Conservation (phyloP, 495 filamentous ascomycete species). For the Aspergillus wentii region DNA sequence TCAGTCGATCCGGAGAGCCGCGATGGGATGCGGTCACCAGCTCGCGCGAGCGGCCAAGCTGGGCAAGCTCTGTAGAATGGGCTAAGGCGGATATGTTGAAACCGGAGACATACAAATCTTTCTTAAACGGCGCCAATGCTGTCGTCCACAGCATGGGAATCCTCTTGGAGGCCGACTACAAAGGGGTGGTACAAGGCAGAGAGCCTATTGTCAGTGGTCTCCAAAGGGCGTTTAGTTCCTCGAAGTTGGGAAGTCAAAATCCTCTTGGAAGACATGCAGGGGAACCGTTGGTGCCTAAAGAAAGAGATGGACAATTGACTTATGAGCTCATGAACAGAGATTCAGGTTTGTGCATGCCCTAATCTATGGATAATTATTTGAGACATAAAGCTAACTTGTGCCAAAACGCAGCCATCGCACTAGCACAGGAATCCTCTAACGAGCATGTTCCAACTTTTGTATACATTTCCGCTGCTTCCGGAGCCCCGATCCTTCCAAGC, state of each 20-base stretch:
- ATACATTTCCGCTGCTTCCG: conserved; percentile 84
- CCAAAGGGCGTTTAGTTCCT: conserved; percentile 66
- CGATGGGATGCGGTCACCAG: conserved; percentile 75
- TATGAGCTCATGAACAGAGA: conserved; percentile 99
- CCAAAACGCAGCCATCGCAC: conserved; percentile 50
- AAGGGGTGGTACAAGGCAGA: conserved; percentile 76
- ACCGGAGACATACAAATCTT: conserved; percentile 67
- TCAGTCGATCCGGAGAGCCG: conserved; percentile 83
- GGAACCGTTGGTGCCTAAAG: conserved; percentile 56
- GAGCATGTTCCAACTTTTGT: conserved; percentile 66
- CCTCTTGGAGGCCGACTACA: conserved; percentile 96
- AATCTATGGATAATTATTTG: neutral
- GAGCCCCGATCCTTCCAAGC: conserved; percentile 73
- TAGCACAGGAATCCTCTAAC: conserved; percentile 73
- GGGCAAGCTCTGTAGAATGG: conserved; percentile 82
- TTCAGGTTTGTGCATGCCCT: conserved; percentile 43
- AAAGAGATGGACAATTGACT: conserved; percentile 71
- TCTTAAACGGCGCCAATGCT: conserved; percentile 68
- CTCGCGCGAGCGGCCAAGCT: conserved; percentile 65
- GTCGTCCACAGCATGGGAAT: conserved; percentile 95
- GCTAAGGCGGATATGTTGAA: conserved; percentile 79
- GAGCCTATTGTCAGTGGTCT: conserved; percentile 74
- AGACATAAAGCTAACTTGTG: conserved; percentile 13
- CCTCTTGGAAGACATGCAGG: conserved; percentile 54
- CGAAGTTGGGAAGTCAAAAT: conserved; percentile 62